These are phyloP conservation scores for Ascosphaera pollenicola DNA, from an alignment of 2,329 filamentous ascomycete genomes.

Conservation along the genomic window DNA sequence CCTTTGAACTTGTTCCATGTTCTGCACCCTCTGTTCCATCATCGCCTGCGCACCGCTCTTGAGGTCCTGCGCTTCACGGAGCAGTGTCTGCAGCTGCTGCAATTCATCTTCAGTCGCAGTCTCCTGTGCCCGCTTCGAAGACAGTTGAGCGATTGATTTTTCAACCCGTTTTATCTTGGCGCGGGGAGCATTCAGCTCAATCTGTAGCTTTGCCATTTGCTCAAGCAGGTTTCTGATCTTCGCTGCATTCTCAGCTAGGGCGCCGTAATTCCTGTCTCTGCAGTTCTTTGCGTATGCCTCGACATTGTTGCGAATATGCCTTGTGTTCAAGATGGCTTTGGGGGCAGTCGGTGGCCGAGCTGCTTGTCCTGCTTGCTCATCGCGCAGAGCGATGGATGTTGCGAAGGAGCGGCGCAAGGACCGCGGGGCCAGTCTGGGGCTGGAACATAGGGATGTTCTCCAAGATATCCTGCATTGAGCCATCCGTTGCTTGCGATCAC, in stretches of 20 bases:
- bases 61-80: constrained; percentile 16
- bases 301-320: constrained; percentile 71
- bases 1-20: constrained; percentile 40
- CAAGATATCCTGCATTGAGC: background rate
- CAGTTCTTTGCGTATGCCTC: constrained; percentile 67
- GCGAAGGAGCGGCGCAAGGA: constrained; percentile 7
- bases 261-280: constrained; percentile 58
- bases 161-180: constrained; percentile 23
- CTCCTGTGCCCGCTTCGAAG: constrained; percentile 4
- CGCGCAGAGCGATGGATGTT: constrained; percentile 6
- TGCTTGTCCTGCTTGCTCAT: constrained; percentile 4
- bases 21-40: constrained; percentile 12
- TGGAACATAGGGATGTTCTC: background rate
- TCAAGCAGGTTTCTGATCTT: constrained; percentile 25
- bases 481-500: background rate
- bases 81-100: constrained; percentile 11
- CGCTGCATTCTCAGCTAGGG: constrained; percentile 28
- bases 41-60: constrained; percentile 16
- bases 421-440: background rate
- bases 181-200: constrained; percentile 18
- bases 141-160: constrained; percentile 17
- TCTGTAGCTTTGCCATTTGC: constrained; percentile 17
- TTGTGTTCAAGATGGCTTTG: constrained; percentile 60
- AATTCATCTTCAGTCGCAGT: background rate
- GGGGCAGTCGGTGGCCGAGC: constrained; percentile 44